Conservation (phyloP, 2,329 filamentous ascomycete species). For the Fusarium sp. region DNA sequence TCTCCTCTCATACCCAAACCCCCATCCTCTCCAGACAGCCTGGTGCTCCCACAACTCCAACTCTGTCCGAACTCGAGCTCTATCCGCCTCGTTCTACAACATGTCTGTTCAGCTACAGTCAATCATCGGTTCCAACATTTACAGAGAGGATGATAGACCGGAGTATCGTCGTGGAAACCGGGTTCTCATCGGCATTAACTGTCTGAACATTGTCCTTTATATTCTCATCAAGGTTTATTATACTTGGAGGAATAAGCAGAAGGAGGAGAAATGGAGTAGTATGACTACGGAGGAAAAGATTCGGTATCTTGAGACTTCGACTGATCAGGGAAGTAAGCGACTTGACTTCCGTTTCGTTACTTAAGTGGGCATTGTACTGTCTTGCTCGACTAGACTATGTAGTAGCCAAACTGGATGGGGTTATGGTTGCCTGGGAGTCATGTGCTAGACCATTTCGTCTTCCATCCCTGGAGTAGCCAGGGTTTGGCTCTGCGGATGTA, state of each 20-base stretch:
- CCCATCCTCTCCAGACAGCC: not conserved
- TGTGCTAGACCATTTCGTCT: no score
- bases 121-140: not conserved
- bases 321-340: not conserved
- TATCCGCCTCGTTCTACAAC: not conserved
- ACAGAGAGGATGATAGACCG: not conserved
- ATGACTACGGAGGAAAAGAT: not conserved
- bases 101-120: not conserved
- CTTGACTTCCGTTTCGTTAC: not conserved
- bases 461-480: not conserved
- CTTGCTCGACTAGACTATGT: not conserved
- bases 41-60: not conserved
- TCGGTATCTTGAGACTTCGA: not conserved
- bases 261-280: not conserved
- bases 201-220: not conserved
- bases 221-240: not conserved
- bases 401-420: not conserved
- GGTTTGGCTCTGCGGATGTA: not conserved
- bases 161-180: not conserved
- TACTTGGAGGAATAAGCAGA: not conserved
- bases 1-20: not conserved
- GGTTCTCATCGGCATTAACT: not conserved
- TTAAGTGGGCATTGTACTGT: not conserved
- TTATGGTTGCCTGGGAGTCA: rapidly evolving
- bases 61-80: not conserved